Evolutionary conservation across 1,139 yeast genomes (phyloP).

Genomic region (Protomyces macrosporus): DNA sequence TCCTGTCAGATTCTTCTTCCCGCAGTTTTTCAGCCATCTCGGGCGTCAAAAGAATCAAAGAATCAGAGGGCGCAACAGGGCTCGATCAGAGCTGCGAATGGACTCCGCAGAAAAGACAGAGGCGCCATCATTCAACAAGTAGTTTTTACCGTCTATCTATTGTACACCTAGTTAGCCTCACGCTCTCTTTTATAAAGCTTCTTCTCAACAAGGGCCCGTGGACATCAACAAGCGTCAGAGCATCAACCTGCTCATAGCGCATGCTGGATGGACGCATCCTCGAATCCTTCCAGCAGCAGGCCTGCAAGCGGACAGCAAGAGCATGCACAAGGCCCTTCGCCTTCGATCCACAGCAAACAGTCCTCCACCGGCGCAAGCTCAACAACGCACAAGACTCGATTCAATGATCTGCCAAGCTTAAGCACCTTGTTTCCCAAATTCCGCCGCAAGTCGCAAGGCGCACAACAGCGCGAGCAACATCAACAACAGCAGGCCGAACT

Average conservation of each 20-base stretch:
- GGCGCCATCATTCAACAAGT: no score
- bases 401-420: conserved; percentile 8
- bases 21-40: no score
- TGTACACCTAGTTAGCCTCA: no score
- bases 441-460: neutral
- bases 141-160: no score
- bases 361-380: neutral
- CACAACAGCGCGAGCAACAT: neutral
- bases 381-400: neutral
- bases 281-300: neutral
- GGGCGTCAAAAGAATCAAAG: no score
- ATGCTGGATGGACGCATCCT: neutral
- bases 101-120: no score
- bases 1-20: no score
- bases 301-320: neutral
- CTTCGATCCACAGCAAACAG: neutral
- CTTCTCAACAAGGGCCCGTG: no score
- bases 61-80: no score
- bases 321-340: neutral
- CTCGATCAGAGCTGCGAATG: no score
- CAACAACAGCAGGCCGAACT: neutral
- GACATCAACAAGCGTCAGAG: no score
- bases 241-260: neutral
- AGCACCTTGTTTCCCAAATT: conserved; percentile 15
- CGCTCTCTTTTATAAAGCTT: no score